Evolutionary conservation across 139 green algal species (phyloP).

Genomic region (Chlorella sp.): DNA sequence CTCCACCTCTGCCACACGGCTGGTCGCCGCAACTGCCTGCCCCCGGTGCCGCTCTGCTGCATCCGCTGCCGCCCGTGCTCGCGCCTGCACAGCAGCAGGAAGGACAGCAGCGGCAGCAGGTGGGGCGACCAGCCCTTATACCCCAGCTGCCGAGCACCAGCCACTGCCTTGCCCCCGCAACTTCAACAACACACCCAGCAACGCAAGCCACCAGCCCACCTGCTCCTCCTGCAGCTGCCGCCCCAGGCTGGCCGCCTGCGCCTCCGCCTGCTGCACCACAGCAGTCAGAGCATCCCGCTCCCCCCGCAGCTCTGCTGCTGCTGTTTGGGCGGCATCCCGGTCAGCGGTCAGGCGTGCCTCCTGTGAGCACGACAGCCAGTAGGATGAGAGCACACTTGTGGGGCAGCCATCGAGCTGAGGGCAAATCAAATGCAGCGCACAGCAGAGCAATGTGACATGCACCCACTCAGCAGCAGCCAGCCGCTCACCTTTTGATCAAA

Average conservation of each 20-base stretch:
- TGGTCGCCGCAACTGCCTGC: slow-evolving; percentile 35
- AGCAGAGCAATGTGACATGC: not conserved
- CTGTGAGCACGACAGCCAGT: not conserved
- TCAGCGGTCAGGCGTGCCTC: slow-evolving; percentile 39
- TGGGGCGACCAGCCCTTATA: too few relatives aligned
- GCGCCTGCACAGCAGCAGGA: not conserved
- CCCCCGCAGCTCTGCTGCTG: slow-evolving; percentile 25
- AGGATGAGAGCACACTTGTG: too few relatives aligned
- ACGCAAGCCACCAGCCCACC: not conserved
- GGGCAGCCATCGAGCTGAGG: too few relatives aligned
- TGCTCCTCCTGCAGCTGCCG: slow-evolving; percentile 6
- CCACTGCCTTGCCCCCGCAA: too few relatives aligned
- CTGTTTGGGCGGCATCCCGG: slow-evolving; percentile 33
- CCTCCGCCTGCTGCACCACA: slow-evolving; percentile 26
- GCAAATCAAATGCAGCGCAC: too few relatives aligned
- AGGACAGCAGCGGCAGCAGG: too few relatives aligned
- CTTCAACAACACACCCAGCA: too few relatives aligned
- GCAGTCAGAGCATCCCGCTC: slow-evolving; percentile 15
- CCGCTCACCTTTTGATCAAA: slow-evolving; percentile 53
- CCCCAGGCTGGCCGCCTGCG: not conserved
- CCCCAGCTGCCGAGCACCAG: too few relatives aligned
- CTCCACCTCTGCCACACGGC: slow-evolving; percentile 67
- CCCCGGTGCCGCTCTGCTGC: slow-evolving; percentile 19
- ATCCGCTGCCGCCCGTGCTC: not conserved
- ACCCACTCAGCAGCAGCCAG: not conserved